phyloP scores from a whole-genome alignment of 306 rosid genomes.

The Astragalus membranaceus region DNA sequence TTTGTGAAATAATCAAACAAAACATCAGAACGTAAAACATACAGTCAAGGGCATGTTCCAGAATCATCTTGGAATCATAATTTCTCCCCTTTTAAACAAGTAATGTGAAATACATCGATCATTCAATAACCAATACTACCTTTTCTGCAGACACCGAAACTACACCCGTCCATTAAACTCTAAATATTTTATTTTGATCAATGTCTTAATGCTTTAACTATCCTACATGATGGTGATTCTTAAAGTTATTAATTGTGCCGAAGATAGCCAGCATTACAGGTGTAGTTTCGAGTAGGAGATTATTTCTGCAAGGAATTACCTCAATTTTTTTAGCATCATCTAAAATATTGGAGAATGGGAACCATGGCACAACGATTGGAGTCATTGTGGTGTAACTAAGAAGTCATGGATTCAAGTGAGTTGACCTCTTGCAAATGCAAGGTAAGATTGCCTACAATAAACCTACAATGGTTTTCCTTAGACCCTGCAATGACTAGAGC shows the following conservation, averaged over 20 bases:
- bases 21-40: neutral
- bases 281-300: neutral
- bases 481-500: neutral
- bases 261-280: slow-evolving; percentile 1
- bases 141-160: neutral
- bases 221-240: neutral
- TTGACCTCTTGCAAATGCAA: neutral
- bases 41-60: neutral
- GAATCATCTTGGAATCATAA: neutral
- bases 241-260: neutral
- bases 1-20: neutral
- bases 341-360: neutral
- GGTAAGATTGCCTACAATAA: neutral
- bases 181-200: neutral
- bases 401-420: neutral
- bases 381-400: neutral
- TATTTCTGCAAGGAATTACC: neutral
- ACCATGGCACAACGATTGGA: neutral
- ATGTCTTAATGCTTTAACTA: neutral
- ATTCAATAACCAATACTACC: neutral
- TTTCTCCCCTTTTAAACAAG: neutral
- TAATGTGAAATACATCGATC: neutral
- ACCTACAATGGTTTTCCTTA: neutral
- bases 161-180: neutral
- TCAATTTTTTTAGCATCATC: neutral